Conservation (phyloP, 768 basidiomycete genomes). For the Artomyces pyxidatus region DNA sequence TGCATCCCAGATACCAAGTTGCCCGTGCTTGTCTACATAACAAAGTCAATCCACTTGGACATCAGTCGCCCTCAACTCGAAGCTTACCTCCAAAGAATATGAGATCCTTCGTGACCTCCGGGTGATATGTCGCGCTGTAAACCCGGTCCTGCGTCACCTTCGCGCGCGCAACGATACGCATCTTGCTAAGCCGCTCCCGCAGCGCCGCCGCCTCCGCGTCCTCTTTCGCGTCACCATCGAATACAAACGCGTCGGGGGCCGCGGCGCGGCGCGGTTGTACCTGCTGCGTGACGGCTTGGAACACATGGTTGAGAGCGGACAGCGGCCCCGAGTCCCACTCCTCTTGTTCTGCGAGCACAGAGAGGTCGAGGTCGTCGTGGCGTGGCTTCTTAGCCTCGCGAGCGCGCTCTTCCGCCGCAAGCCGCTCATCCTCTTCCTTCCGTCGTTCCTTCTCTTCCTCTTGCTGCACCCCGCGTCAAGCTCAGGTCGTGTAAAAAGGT, state of each 20-base stretch:
- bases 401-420: conserved; percentile 54
- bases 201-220: conserved; percentile 43
- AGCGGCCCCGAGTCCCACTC: conserved; percentile 39
- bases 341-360: conserved; percentile 36
- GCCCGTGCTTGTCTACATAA: conserved; percentile 66
- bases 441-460: conserved; percentile 41
- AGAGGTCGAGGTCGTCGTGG: conserved; percentile 54
- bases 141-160: conserved; percentile 72
- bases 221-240: conserved; percentile 37
- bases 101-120: conserved; percentile 69
- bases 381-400: conserved; percentile 62
- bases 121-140: conserved; percentile 77
- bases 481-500: background rate
- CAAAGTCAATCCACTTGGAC: conserved; percentile 1
- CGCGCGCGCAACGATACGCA: conserved; percentile 68
- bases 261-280: conserved; percentile 32
- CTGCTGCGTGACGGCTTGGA: conserved; percentile 33
- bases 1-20: conserved; percentile 83
- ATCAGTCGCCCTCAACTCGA: no score
- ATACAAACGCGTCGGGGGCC: conserved; percentile 45
- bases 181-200: conserved; percentile 39
- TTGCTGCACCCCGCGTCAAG: conserved; percentile 25
- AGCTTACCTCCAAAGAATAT: conserved; percentile 76
- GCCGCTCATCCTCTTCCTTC: conserved; percentile 52
- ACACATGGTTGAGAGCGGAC: conserved; percentile 33